Percentiles rank a stretch among this genome's conserved stretches.
Evolutionary conservation across 495 filamentous ascomycete genomes (phyloP).

Genomic region (Cercophora newfieldiana): DNA sequence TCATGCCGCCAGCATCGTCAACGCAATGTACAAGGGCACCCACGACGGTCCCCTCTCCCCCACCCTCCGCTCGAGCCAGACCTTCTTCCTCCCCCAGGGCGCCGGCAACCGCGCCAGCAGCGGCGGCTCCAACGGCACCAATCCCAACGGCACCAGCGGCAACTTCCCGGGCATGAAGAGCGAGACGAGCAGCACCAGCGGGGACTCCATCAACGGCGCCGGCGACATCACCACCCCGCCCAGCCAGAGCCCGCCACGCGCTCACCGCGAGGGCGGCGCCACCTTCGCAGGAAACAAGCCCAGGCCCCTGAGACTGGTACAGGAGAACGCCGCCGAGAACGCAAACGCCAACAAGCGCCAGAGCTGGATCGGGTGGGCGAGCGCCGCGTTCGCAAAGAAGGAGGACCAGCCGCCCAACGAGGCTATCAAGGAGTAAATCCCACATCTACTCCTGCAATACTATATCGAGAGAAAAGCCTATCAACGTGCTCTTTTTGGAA

Average conservation of each 20-base stretch:
- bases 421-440: constrained; percentile 28
- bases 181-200: constrained; percentile 64
- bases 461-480: background rate
- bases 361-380: constrained; percentile 60
- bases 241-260: constrained; percentile 55
- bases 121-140: constrained; percentile 31
- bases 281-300: constrained; percentile 71
- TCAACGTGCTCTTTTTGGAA: background rate
- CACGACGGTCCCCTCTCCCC: constrained; percentile 58
- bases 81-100: constrained; percentile 44
- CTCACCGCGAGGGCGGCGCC: constrained; percentile 60
- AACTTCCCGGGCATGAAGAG: constrained; percentile 57
- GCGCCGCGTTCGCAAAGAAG: constrained; percentile 43
- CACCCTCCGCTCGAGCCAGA: constrained; percentile 47
- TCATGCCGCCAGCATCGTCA: constrained; percentile 71
- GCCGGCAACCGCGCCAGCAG: constrained; percentile 47
- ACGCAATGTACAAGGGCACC: constrained; percentile 77
- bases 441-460: background rate
- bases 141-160: constrained; percentile 49
- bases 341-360: constrained; percentile 46
- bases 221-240: constrained; percentile 58
- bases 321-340: constrained; percentile 50
- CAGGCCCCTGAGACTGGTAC: constrained; percentile 82
- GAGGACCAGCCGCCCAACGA: constrained; percentile 26
- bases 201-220: constrained; percentile 53